Conservation (phyloP, 352 stramenopile species). For the Globisporangium paroecandrum region DNA sequence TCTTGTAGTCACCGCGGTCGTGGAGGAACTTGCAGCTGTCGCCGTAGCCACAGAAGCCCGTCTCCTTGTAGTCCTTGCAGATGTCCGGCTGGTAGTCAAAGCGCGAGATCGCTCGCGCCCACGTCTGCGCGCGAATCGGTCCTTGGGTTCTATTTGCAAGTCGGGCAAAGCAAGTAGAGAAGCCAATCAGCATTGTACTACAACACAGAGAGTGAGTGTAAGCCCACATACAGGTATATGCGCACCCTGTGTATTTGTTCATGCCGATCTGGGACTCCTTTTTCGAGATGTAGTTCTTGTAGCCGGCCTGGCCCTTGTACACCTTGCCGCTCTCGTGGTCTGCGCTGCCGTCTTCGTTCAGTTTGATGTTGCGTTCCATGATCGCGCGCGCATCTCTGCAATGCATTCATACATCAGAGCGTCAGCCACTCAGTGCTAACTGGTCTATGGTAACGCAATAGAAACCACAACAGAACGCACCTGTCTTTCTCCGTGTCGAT, state of each 20-base stretch:
- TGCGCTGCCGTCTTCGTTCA: slow-evolving; percentile 66
- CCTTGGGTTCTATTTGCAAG: slow-evolving; percentile 74
- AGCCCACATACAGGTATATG: not conserved
- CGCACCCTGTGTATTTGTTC: slow-evolving; percentile 88
- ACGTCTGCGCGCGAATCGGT: slow-evolving; percentile 93
- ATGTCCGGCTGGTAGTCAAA: slow-evolving; percentile 98
- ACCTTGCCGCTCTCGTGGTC: slow-evolving; percentile 70
- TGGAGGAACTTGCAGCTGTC: slow-evolving; percentile 98
- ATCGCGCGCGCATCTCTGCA: slow-evolving; percentile 73
- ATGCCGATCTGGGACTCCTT: slow-evolving; percentile 84
- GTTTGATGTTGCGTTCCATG: slow-evolving; percentile 74
- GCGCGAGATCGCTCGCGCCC: slow-evolving; percentile 91
- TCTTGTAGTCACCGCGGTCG: slow-evolving; percentile 97
- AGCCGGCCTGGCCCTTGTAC: slow-evolving; percentile 77
- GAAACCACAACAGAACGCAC: slow-evolving; percentile 21
- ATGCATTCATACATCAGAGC: not conserved
- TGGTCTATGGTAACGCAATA: not conserved
- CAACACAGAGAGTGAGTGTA: not conserved
- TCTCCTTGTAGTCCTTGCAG: slow-evolving; percentile 99
- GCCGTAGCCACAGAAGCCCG: slow-evolving; percentile 98
- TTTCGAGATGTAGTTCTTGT: slow-evolving; percentile 89
- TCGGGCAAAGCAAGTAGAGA: not conserved
- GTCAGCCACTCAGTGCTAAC: not conserved
- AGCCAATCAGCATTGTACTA: not conserved
- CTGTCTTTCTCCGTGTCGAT: slow-evolving; percentile 80